Evolutionary conservation across 306 rosid species (phyloP), one percentile per base, ranked within the genome.

Genomic region (Ziziphus jujuba): DNA sequence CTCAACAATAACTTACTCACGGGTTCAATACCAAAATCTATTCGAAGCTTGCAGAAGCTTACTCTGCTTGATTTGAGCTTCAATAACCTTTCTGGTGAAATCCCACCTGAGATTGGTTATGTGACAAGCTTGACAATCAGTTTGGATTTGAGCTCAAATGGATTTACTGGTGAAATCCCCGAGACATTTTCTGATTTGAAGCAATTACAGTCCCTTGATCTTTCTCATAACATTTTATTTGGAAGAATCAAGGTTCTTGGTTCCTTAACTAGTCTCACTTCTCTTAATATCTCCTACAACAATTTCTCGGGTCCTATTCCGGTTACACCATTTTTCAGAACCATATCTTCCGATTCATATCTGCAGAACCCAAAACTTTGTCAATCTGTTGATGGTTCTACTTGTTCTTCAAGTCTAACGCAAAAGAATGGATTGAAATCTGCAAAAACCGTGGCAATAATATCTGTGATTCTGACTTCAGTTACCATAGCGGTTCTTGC

Each of bases 281-380:
- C 80, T 49, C 86, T 93, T 17, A 86, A 93, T 65, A 86, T 93
- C 72, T 90, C 99, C 38, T 83, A 24, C 85, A 93, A 90, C 83
- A 87, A 88, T 61, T 93, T 93, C 83, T 90, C 99, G 14, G 99
- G 97, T 74, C 91, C 96, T 45, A 85, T 95, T 50, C 97, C 97
- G 2, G 81, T 88, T 24, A 86, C 97, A 21, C 95, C 96, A 25
- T 90, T 95, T 74, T 84, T 95, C 77, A 75, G 87, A 82, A 88
- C 91, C 19, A 61, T 90, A 40, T 84, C 97, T 44, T 76, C 75
- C 16, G 75, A 68, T 79, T 78, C 99, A 22, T 93, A 80, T 67
- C 69, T 83, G 72, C 82, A 82, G 67, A 88, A 93, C 72, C 40
- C 78, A 9, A 66, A 71, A 75, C 89, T 93, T 34, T 93, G 99